Conservation (phyloP, 352 stramenopile species). For the Phytophthora chlamydospora region DNA sequence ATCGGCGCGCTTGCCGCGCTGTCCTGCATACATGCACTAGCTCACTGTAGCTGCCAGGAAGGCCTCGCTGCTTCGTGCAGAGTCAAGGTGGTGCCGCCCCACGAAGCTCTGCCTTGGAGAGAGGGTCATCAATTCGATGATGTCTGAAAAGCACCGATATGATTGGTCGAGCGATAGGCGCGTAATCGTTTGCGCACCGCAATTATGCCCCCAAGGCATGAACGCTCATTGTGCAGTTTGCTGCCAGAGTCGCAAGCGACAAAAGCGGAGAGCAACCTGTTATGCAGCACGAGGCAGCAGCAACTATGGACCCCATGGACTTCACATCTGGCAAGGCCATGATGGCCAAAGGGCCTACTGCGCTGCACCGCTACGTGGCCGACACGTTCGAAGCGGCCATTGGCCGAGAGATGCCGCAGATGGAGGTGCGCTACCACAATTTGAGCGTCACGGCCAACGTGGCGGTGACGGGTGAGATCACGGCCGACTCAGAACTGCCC, state of each 20-base stretch:
- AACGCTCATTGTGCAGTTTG: constrained; percentile 5
- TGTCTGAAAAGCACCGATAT: too few species aligned
- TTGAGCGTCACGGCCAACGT: constrained; percentile 45
- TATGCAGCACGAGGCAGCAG: background rate
- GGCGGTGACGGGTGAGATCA: constrained; percentile 23
- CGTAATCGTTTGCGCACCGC: constrained; percentile 16
- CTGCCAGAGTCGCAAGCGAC: background rate
- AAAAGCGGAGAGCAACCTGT: background rate
- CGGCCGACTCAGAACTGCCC: constrained; percentile 40
- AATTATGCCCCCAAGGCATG: too few species aligned
- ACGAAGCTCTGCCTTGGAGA: too few species aligned
- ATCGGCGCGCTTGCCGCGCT: background rate
- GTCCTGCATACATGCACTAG: too few species aligned
- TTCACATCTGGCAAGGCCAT: constrained; percentile 32
- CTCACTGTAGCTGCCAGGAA: too few species aligned
- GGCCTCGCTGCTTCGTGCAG: too few species aligned
- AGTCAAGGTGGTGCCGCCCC: too few species aligned
- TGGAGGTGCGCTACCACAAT: constrained; percentile 65
- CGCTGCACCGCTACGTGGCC: constrained; percentile 46
- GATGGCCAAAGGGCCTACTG: constrained; percentile 43
- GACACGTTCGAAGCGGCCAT: constrained; percentile 44
- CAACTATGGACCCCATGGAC: constrained; percentile 1
- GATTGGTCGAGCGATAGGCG: too few species aligned
- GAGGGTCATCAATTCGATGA: too few species aligned
- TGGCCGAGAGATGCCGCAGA: constrained; percentile 50